Conservation (phyloP, 495 filamentous ascomycete genomes). For the Xylaria grammica region DNA sequence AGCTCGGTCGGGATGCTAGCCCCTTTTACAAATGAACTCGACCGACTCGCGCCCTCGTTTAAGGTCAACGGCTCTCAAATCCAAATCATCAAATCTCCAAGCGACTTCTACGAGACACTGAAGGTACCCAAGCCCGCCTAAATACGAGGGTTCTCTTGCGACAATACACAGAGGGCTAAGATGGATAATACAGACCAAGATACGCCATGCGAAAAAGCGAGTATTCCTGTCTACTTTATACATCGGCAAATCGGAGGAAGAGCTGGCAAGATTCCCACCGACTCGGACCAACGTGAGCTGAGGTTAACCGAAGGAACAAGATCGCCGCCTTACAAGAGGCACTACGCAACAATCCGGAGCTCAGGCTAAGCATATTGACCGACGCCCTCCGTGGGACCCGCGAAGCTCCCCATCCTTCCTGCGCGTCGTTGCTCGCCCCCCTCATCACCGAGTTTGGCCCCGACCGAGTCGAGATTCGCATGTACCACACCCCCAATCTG, state of each 20-base stretch:
- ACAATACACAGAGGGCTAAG: conserved; percentile 24
- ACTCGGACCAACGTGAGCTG: conserved; percentile 11
- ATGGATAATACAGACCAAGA: conserved; percentile 65
- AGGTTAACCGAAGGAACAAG: conserved; percentile 41
- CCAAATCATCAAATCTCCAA: conserved; percentile 75
- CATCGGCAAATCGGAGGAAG: conserved; percentile 91
- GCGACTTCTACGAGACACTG: conserved; percentile 84
- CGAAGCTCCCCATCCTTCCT: conserved; percentile 85
- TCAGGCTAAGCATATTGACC: conserved; percentile 90
- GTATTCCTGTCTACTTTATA: conserved; percentile 96
- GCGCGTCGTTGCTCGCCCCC: conserved; percentile 85
- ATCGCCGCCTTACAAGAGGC: conserved; percentile 79
- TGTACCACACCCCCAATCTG: conserved; percentile 98
- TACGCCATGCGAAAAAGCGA: conserved; percentile 73
- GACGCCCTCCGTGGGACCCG: conserved; percentile 91
- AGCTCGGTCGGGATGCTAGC: conserved; percentile 57
- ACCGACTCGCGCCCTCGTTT: conserved; percentile 87
- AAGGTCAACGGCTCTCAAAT: conserved; percentile 83
- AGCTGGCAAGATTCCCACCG: conserved; percentile 61
- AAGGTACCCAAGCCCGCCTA: conserved; percentile 61
- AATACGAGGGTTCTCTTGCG: conserved; percentile 21
- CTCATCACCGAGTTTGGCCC: conserved; percentile 81
- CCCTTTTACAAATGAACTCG: conserved; percentile 78
- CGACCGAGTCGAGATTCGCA: conserved; percentile 87
- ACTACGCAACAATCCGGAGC: conserved; percentile 71